Evolutionary conservation across 139 green algal genomes (phyloP), one percentile per base, ranked within the genome.

Genomic region (Ostreobium quekettii): DNA sequence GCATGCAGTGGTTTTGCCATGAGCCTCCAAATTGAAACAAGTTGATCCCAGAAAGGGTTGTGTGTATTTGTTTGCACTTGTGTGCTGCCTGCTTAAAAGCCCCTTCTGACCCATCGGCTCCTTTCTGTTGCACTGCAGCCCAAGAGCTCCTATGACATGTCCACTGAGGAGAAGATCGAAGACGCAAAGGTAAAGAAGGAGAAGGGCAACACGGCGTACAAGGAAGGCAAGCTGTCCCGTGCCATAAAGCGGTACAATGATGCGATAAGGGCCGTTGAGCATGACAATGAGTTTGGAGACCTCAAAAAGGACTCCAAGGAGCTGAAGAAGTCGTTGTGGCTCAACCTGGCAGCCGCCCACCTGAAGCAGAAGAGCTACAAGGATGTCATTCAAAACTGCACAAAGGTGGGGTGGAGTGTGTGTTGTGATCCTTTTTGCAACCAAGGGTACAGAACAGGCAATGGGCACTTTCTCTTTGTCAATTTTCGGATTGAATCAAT

Each of bases 101-200:
- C n/a, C n/a, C n/a, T n/a, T n/a, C n/a, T n/a, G n/a, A n/a, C n/a
- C n/a, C n/a, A n/a, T n/a, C n/a, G n/a, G n/a, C n/a, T n/a, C n/a
- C n/a, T n/a, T n/a, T 49, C 26, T 2, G 32, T 15, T 26, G 42
- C 31, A 28, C 38, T 22, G 36, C 81, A 93, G 83, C 78, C 86
- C n/a, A 97, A 96, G 79, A 91, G 97, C 57, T 79, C 75, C 15
- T 98, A 83, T 80, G 89, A 95, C 60, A 92, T 98, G 86, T 80
- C 76, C 32, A 68, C 80, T 1, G 46, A 56, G 19, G 93, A 98
- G 70, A 98, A 97, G 87, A 64, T 97, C 58, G 71, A 79, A 26
- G 75, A 76, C 4, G 87, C 86, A 0, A 58, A 58, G 3, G 60
- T 60, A n/a, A 63, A 63, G 24, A 98, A 98, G 84, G 91, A 93